phyloP scores from a whole-genome alignment of 75 land plant species.

The Selaginella tamariscina region DNA sequence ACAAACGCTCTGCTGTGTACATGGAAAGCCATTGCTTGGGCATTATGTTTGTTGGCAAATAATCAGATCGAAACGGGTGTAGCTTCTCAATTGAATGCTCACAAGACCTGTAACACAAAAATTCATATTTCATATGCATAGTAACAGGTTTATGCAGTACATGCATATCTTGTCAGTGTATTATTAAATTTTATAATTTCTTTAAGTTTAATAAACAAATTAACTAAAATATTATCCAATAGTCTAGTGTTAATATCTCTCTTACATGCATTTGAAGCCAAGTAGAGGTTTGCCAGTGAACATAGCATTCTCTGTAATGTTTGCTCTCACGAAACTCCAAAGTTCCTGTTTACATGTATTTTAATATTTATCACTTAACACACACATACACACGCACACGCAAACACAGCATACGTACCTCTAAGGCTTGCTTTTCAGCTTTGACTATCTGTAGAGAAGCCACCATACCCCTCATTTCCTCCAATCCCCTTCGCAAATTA shows the following conservation, averaged over 20 bases:
- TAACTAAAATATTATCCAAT: not conserved
- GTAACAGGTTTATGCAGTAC: too few species aligned
- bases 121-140: too few species aligned
- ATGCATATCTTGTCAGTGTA: not conserved
- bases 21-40: slow-evolving; percentile 27
- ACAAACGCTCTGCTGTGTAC: slow-evolving; percentile 32
- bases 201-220: not conserved
- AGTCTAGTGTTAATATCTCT: too few species aligned
- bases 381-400: not conserved
- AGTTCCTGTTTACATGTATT: slow-evolving; percentile 15
- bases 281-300: slow-evolving; percentile 31
- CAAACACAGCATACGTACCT: slow-evolving; percentile 14
- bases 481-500: slow-evolving; percentile 19
- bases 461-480: slow-evolving; percentile 13
- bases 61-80: slow-evolving; percentile 16
- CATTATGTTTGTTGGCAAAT: slow-evolving; percentile 29
- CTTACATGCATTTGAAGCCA: slow-evolving; percentile 37
- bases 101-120: slow-evolving; percentile 27
- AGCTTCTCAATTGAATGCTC: slow-evolving; percentile 28
- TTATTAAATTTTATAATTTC: too few species aligned
- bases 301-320: slow-evolving; percentile 30
- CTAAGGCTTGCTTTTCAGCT: slow-evolving; percentile 26
- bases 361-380: not conserved
- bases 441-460: slow-evolving; percentile 17
- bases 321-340: slow-evolving; percentile 20